A percentile compares a stretch with the other conserved stretches of the same genome.
Conservation (phyloP, 306 rosid species). For the Citrullus colocynthis region DNA sequence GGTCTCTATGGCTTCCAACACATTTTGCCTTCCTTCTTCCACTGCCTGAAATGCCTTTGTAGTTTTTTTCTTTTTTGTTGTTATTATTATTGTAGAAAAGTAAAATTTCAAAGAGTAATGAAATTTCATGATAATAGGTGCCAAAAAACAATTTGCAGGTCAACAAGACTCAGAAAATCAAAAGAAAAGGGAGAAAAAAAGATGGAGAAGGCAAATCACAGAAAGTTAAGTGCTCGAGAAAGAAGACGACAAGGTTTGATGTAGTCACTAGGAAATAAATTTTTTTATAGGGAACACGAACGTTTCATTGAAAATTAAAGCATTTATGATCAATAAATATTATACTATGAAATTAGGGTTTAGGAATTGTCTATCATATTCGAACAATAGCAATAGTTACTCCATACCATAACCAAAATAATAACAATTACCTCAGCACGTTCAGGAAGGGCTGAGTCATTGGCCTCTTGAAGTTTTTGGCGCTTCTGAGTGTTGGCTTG, state of each 20-base stretch:
- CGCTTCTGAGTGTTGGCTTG: conserved; percentile 92
- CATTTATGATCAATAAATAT: too few relatives aligned
- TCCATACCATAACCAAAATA: not conserved
- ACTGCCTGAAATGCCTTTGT: conserved; percentile 34
- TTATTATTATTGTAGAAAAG: not conserved
- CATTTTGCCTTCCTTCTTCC: conserved; percentile 48
- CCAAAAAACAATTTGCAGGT: not conserved
- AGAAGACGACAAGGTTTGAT: not conserved
- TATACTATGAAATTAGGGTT: not conserved
- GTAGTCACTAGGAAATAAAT: not conserved
- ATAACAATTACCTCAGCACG: conserved; percentile 54
- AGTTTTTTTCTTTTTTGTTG: not conserved
- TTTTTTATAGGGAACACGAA: not conserved
- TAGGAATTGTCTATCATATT: not conserved
- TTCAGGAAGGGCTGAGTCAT: conserved; percentile 32
- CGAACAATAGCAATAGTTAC: not conserved
- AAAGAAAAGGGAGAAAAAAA: not conserved
- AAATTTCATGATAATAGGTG: not conserved
- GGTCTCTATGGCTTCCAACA: conserved; percentile 41
- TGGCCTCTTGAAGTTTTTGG: conserved; percentile 44
- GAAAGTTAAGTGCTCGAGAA: not conserved
- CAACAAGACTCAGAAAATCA: not conserved
- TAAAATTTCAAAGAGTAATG: not conserved
- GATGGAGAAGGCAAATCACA: not conserved
- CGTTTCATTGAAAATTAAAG: not conserved